Evolutionary conservation across 2,329 filamentous ascomycete species (phyloP).

Genomic region (Triangularia verruculosa): DNA sequence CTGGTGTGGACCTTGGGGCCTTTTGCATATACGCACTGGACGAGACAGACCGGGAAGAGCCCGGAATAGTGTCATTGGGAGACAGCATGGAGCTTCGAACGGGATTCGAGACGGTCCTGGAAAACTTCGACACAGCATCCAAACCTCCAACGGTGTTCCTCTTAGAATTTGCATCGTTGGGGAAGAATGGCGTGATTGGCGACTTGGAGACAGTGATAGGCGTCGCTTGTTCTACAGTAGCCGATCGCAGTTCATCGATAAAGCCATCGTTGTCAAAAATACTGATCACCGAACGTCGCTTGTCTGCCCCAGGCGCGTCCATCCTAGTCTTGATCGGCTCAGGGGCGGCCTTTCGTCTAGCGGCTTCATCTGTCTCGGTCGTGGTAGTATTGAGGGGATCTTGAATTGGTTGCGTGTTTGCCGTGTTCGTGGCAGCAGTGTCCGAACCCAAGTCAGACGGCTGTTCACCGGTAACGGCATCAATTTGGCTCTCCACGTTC

Average conservation of each 20-base stretch:
- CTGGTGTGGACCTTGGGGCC: slow-evolving; percentile 47
- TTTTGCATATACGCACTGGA: slow-evolving; percentile 56
- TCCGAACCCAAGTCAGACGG: slow-evolving; percentile 20
- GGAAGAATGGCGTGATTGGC: slow-evolving; percentile 67
- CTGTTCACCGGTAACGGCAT: slow-evolving; percentile 16
- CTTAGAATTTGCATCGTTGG: slow-evolving; percentile 33
- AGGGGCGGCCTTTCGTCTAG: slow-evolving; percentile 38
- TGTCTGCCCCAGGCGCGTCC: slow-evolving; percentile 33
- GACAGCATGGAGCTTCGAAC: slow-evolving; percentile 44
- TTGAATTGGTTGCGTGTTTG: slow-evolving; percentile 22
- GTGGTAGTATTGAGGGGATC: slow-evolving; percentile 6
- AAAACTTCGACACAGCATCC: slow-evolving; percentile 25
- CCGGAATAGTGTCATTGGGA: slow-evolving; percentile 46
- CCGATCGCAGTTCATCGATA: slow-evolving; percentile 81
- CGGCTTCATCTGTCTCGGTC: slow-evolving; percentile 31
- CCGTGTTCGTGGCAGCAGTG: slow-evolving; percentile 9
- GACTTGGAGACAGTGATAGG: slow-evolving; percentile 77
- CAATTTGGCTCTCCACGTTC: not conserved
- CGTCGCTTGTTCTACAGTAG: slow-evolving; percentile 79
- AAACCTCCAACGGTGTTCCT: slow-evolving; percentile 22
- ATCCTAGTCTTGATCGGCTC: slow-evolving; percentile 58
- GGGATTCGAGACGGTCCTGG: slow-evolving; percentile 50
- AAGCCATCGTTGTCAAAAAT: slow-evolving; percentile 72
- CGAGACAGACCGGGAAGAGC: slow-evolving; percentile 52
- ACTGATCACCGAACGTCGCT: slow-evolving; percentile 42